Evolutionary conservation across 495 filamentous ascomycete species (phyloP).

Genomic region (Penicillium cataractarum): DNA sequence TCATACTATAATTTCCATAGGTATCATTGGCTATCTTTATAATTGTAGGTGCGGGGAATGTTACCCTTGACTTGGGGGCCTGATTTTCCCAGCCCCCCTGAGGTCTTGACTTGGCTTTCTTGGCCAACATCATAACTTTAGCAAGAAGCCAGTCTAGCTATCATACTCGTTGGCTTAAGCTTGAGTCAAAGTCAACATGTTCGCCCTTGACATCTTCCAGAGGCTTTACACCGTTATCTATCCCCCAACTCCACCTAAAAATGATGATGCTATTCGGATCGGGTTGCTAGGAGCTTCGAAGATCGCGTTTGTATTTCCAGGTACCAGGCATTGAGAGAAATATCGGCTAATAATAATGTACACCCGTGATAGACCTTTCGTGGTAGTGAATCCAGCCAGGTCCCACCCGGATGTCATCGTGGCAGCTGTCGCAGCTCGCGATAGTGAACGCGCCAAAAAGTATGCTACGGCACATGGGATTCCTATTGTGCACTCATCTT

Average conservation of each 20-base stretch:
- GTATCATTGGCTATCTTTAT: not conserved
- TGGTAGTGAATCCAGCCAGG: slow-evolving; percentile 59
- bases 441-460: slow-evolving; percentile 50
- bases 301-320: slow-evolving; percentile 29
- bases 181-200: not conserved
- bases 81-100: not conserved
- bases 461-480: slow-evolving; percentile 64
- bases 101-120: not conserved
- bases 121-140: not conserved
- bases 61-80: not conserved
- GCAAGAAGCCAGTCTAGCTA: not conserved
- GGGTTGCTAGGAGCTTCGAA: slow-evolving; percentile 37
- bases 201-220: not conserved
- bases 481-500: slow-evolving; percentile 51
- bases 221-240: not conserved
- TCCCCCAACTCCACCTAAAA: slow-evolving; percentile 24
- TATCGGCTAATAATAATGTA: not conserved
- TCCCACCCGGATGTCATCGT: slow-evolving; percentile 63
- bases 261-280: slow-evolving; percentile 34
- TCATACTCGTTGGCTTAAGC: too few relatives aligned
- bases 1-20: not conserved
- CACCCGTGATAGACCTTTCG: slow-evolving; percentile 43
- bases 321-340: not conserved
- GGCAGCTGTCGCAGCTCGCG: slow-evolving; percentile 61
- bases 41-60: not conserved